phyloP scores from a whole-genome alignment of 1,284 basidiomycete genomes.

The Ustilago tritici region DNA sequence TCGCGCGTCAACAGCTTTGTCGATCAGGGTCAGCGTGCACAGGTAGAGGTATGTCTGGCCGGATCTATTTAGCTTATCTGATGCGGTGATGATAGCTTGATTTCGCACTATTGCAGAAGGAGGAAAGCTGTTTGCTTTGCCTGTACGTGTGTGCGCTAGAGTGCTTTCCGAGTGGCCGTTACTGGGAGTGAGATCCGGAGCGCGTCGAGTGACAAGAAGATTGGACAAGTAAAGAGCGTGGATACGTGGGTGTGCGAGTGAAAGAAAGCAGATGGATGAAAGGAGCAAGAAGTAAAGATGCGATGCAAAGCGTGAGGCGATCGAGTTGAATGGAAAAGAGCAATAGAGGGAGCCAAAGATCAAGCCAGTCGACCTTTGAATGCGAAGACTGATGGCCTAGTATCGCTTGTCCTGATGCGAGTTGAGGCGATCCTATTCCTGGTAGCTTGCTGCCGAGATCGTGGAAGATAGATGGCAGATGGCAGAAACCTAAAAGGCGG shows the following conservation, averaged over 20 bases:
- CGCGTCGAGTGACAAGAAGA: neutral
- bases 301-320: neutral
- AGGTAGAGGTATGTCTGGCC: too few species aligned
- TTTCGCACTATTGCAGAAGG: neutral
- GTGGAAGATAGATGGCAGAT: neutral
- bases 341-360: too few species aligned
- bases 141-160: neutral
- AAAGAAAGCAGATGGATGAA: neutral
- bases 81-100: neutral
- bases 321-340: too few species aligned
- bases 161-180: neutral
- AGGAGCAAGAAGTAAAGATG: neutral
- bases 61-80: neutral
- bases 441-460: neutral
- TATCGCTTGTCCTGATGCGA: neutral
- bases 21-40: neutral
- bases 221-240: neutral
- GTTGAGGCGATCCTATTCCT: constrained; percentile 24
- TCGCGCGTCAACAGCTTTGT: neutral
- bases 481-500: constrained; percentile 5
- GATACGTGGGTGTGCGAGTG: neutral
- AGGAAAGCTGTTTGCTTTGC: neutral
- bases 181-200: neutral
- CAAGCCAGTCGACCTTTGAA: too few species aligned
- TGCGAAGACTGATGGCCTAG: neutral